Base-by-base conservation (phyloP, 441 rosid species). In the Erodium chrysanthum region DNA sequence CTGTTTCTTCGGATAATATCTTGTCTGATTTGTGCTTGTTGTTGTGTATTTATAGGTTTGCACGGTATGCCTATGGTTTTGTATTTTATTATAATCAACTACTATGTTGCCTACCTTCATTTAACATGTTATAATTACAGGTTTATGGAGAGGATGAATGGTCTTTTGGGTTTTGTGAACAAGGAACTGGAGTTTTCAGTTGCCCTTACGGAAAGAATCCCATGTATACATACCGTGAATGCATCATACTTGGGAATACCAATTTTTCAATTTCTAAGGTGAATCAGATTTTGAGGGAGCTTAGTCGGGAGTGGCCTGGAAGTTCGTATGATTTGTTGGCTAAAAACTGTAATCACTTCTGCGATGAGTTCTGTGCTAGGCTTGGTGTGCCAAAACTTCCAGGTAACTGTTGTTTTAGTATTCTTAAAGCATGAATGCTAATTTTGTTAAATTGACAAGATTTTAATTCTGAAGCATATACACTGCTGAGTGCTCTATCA, bases 91-190 rank as follows among this genome's bases (percentile, higher is more conserved):
- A 7, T 40, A 40, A 40, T 40, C 12, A 8, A 40, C 12, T 40
- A 40, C 46, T 9, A 40, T 40, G 46, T 0, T 40, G 9, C 9
- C 12, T 40, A 40, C 46, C 10, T 40, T 40, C 46, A 40, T 15
- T 18, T 52, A 52, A 61, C 75, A 37, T 48, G 17, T 2, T 46
- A 21, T 71, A 27, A 21, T 42, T 35, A 65, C 84, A 95, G 98
- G 83, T 95, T 23, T 85, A 85, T 83, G 97, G 98, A 68, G 85
- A 88, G 5, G 97, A 91, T 25, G 99, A 95, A 76, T 95, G 99
- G 97, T 95, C 99, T 75, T 92, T 87, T 66, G 98, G 99, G 65
- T 95, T 81, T 74, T 95, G 97, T 52, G 98, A 92, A 46, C 89
- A 88, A 46, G 98, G 99, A 69, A 82, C 90, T 70, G 99, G 99